These are phyloP conservation scores for Neurospora terricola DNA, from an alignment of 495 filamentous ascomycete genomes.

Conservation along the genomic window DNA sequence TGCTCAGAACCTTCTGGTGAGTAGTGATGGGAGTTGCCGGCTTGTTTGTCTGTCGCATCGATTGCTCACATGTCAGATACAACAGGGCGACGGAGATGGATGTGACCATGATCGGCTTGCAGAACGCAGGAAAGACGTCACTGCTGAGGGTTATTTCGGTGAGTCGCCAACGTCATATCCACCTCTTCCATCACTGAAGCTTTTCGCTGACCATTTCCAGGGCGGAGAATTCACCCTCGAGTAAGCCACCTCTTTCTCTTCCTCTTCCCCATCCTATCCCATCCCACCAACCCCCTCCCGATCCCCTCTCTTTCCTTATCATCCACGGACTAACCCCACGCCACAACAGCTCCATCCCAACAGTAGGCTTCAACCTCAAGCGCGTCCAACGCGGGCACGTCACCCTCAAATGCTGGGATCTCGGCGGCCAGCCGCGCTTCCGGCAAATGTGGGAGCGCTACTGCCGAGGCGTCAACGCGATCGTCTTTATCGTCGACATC, in stretches of 20 bases:
- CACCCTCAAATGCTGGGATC: constrained; percentile 97
- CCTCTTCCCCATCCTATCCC: constrained; percentile 1
- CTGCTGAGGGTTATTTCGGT: constrained; percentile 89
- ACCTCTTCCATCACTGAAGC: background rate
- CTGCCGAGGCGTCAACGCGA: constrained; percentile 93
- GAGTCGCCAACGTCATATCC: constrained; percentile 7
- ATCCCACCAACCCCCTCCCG: constrained; percentile 1
- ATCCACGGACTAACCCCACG: constrained; percentile 30
- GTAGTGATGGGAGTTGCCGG: constrained; percentile 26
- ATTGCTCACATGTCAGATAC: background rate
- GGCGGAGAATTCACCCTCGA: constrained; percentile 98
- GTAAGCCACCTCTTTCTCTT: constrained; percentile 49
- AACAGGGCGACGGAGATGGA: constrained; percentile 97
- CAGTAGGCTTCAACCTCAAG: constrained; percentile 99
- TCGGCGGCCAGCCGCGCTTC: constrained; percentile 94
- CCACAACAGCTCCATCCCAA: constrained; percentile 78
- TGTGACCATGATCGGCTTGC: constrained; percentile 97
- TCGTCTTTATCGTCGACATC: constrained; percentile 88
- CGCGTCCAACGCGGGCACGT: constrained; percentile 96
- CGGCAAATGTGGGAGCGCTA: constrained; percentile 99
- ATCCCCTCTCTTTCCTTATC: constrained; percentile 1
- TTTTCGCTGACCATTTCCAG: constrained; percentile 34
- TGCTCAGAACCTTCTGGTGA: constrained; percentile 96
- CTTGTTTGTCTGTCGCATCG: constrained; percentile 3
- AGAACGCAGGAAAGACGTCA: constrained; percentile 97